Percentiles rank a stretch among this genome's conserved stretches.
These are phyloP conservation scores for Debaryomyces prosopidis DNA, from an alignment of 805 yeast genomes.

Conservation along the genomic window DNA sequence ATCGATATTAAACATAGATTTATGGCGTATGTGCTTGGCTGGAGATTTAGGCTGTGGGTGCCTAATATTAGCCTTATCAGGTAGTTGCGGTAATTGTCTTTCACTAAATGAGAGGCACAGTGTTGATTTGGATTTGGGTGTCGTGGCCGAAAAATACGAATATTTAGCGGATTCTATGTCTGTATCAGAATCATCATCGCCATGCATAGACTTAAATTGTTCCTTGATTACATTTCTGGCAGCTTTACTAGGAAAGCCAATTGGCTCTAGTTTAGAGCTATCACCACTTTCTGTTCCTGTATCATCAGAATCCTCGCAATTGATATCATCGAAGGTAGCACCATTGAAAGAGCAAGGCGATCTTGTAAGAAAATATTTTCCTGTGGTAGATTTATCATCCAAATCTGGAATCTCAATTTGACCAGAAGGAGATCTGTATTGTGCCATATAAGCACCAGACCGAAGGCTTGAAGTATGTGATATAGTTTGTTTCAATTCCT, in stretches of 20 bases:
- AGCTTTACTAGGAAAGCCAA: conserved; percentile 35
- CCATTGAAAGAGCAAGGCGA: conserved; percentile 17
- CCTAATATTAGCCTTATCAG: background rate
- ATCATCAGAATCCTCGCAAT: conserved; percentile 17
- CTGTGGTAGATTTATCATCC: conserved; percentile 15
- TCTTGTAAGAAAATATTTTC: background rate
- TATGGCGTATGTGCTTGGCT: conserved; percentile 37
- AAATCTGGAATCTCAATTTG: conserved; percentile 46
- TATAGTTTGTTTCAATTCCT: conserved; percentile 12
- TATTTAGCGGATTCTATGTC: conserved; percentile 29
- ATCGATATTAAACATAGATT: conserved; percentile 37
- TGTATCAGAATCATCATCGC: conserved; percentile 30
- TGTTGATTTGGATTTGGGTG: conserved; percentile 17
- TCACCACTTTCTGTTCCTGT: background rate
- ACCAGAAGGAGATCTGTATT: conserved; percentile 16
- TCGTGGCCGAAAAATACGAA: conserved; percentile 7
- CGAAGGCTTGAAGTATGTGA: conserved; percentile 10
- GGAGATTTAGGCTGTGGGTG: conserved; percentile 13
- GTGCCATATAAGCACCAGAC: conserved; percentile 10
- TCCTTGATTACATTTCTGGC: conserved; percentile 28
- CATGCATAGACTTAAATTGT: conserved; percentile 23
- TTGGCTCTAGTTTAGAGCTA: conserved; percentile 26
- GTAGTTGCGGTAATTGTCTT: conserved; percentile 7
- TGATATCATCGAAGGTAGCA: conserved; percentile 25
- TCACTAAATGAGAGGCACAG: conserved; percentile 14